Evolutionary conservation across 208 protist genomes (phyloP), one percentile per base, ranked within the genome.

Genomic region (Phytomonas sp.): DNA sequence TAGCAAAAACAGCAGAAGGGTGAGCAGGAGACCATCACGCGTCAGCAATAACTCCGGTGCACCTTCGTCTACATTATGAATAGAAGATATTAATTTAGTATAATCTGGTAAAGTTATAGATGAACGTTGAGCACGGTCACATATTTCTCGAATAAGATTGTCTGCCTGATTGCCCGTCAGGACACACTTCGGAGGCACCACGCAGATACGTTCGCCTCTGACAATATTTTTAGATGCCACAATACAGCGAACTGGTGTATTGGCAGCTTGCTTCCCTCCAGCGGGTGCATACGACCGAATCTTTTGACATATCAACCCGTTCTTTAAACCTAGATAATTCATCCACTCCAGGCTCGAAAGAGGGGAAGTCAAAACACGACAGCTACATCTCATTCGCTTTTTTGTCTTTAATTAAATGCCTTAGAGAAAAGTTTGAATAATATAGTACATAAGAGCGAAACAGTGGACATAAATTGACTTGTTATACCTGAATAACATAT

Each of bases 21-120:
- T 83, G 31, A 87, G 66, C 31, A 95, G 79, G 29, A 93, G 60
- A 14, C 78, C 80, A 66, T 95, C 89, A 2, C 89, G 87, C 3
- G 88, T 49, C 16, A 85, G 69, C 23, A 52, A 52, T 45, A 65
- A 65, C 33, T 65, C 61, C 33, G 61, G 36, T 45, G 23, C 37
- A 56, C 33, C 37, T 45, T 65, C 23, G 36, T 45, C 33, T 65
- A 65, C 26, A 60, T 37, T 6, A 14, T n/a, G 33, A 60, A 65
- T 45, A 5, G 23, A 65, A 40, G 61, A 65, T 65, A 26, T 6
- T 19, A 65, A n/a, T 5, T 56, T 4, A 26, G 10, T 56, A 56
- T 56, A 56, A 26, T 26, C 16, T 26, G 45, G 45, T 7, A 56
- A 19, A 56, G 45, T 23, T 56, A 56, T 7, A 23, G 45, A 56